A percentile compares a stretch with the other conserved stretches of the same genome.
These are phyloP conservation scores for Debaryomyces sp. DNA, from an alignment of 1,139 yeast species.

Conservation along the genomic window DNA sequence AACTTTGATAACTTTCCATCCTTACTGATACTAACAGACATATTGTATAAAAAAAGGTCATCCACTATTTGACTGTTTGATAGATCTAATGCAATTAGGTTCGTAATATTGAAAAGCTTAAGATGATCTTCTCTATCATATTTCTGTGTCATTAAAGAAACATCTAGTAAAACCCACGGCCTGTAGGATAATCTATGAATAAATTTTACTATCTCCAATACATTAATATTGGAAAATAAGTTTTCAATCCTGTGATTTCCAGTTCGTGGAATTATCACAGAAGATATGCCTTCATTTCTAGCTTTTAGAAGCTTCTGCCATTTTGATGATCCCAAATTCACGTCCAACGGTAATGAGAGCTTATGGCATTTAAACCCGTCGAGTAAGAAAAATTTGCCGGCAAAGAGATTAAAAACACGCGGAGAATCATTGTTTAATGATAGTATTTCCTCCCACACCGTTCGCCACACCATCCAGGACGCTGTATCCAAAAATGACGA, in stretches of 20 bases:
- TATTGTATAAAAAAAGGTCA: slow-evolving; percentile 32
- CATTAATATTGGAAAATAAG: slow-evolving; percentile 30
- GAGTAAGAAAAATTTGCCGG: slow-evolving; percentile 21
- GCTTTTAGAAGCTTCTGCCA: background rate
- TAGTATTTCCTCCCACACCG: slow-evolving; percentile 37
- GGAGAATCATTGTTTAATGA: slow-evolving; percentile 33
- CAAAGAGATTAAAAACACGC: slow-evolving; percentile 31
- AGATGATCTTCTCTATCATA: slow-evolving; percentile 28
- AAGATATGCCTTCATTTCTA: slow-evolving; percentile 11
- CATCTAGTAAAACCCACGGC: slow-evolving; percentile 25
- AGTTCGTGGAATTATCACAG: slow-evolving; percentile 15
- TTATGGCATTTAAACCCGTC: slow-evolving; percentile 30
- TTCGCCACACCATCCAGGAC: slow-evolving; percentile 32
- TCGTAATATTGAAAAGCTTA: slow-evolving; percentile 30
- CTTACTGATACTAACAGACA: slow-evolving; percentile 24
- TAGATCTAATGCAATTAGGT: slow-evolving; percentile 36
- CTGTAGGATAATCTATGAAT: slow-evolving; percentile 16
- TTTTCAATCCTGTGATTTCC: slow-evolving; percentile 37
- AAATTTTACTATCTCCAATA: slow-evolving; percentile 23
- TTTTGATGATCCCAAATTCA: background rate
- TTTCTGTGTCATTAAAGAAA: slow-evolving; percentile 12
- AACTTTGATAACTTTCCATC: slow-evolving; percentile 28
- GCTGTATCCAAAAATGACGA: slow-evolving; percentile 24
- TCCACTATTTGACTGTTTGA: slow-evolving; percentile 31
- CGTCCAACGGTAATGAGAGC: background rate